Percentiles rank a stretch among this genome's conserved stretches.
These are phyloP conservation scores for Fusarium azukiicola DNA, from an alignment of 2,329 filamentous ascomycete genomes.

Conservation along the genomic window DNA sequence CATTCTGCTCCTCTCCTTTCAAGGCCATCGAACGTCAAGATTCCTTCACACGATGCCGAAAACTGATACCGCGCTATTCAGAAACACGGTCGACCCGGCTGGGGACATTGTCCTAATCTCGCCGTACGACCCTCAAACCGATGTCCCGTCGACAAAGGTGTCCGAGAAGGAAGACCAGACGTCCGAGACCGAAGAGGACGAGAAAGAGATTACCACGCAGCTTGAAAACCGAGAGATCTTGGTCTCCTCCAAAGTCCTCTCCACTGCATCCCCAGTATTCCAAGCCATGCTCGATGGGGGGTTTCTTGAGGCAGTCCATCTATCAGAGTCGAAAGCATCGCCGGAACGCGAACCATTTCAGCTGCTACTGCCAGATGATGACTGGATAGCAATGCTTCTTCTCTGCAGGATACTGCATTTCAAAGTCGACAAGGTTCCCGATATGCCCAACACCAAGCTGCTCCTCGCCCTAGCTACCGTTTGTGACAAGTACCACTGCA, in stretches of 20 bases:
- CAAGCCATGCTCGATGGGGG: slow-evolving; percentile 7
- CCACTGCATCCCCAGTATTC: neutral
- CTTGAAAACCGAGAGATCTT: slow-evolving; percentile 8
- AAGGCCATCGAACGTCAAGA: too few species aligned
- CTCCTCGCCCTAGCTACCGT: slow-evolving; percentile 3
- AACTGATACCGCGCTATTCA: neutral
- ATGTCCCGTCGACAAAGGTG: neutral
- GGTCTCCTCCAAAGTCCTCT: slow-evolving; percentile 10
- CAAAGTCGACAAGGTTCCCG: neutral
- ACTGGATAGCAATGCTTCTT: slow-evolving; percentile 3
- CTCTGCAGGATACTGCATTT: slow-evolving; percentile 3
- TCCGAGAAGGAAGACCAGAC: neutral
- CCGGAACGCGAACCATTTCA: neutral
- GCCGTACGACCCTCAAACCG: neutral
- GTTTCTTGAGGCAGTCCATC: slow-evolving; percentile 3
- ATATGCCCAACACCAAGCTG: neutral
- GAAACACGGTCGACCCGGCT: neutral
- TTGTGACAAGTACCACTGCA: slow-evolving; percentile 16
- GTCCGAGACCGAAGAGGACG: neutral
- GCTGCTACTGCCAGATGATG: neutral
- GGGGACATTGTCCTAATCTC: slow-evolving; percentile 5
- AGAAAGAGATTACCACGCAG: neutral
- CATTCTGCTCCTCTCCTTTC: neutral
- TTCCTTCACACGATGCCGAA: neutral
- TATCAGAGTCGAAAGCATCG: neutral